These are phyloP conservation scores for Ganoderma leucocontextum DNA, from an alignment of 1,284 basidiomycete species.

Conservation along the genomic window DNA sequence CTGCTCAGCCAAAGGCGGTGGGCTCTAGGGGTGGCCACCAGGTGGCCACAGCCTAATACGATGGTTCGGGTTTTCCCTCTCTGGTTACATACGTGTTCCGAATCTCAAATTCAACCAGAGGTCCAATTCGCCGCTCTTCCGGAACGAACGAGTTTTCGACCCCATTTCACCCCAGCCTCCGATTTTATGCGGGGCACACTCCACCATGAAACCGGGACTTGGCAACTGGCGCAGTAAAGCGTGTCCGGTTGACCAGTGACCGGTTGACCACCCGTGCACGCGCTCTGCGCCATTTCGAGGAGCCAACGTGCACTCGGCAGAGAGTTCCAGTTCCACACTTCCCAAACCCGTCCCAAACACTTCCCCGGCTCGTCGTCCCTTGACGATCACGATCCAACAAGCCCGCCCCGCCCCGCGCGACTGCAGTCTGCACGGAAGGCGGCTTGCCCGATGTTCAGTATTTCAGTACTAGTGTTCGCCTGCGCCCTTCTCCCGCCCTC, in stretches of 20 bases:
- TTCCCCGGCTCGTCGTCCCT: neutral
- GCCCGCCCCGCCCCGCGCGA: constrained; percentile 3
- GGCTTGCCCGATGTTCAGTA: neutral
- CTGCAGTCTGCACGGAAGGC: constrained; percentile 1
- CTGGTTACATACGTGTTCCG: constrained; percentile 2
- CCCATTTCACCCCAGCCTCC: neutral
- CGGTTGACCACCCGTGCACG: neutral
- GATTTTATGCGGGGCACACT: neutral
- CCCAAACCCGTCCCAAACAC: too few species aligned
- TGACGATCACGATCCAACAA: constrained; percentile 4
- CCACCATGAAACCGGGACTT: neutral
- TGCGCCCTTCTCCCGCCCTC: neutral
- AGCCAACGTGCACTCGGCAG: neutral
- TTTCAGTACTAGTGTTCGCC: too few species aligned
- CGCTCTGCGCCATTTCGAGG: neutral
- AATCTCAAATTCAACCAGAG: neutral
- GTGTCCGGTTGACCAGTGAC: neutral
- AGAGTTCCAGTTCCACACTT: constrained; percentile 1
- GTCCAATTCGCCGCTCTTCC: neutral
- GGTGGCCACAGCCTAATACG: neutral
- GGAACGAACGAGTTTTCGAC: neutral
- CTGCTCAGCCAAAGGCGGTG: neutral
- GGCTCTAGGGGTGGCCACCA: too few species aligned
- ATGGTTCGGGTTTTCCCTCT: neutral
- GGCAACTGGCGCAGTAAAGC: neutral